phyloP scores from a whole-genome alignment of 805 yeast species.

The Yamadazyma scolyti region DNA sequence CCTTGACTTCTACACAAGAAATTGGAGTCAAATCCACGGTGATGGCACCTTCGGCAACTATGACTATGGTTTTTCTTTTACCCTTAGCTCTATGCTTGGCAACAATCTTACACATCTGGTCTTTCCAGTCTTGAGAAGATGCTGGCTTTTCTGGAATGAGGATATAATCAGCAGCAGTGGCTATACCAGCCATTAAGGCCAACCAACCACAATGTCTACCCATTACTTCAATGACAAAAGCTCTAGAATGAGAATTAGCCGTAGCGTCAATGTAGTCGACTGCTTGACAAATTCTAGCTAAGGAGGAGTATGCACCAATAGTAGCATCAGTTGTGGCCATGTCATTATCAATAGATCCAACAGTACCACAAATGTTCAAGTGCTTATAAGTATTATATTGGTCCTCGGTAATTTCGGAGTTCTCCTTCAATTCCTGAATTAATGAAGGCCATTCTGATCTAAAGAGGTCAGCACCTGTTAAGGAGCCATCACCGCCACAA shows the following conservation, averaged over 20 bases:
- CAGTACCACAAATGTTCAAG: slow-evolving; percentile 87
- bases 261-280: slow-evolving; percentile 97
- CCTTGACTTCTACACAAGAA: slow-evolving; percentile 73
- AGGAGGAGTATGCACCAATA: slow-evolving; percentile 92
- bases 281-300: slow-evolving; percentile 88
- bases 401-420: slow-evolving; percentile 52
- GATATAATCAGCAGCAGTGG: slow-evolving; percentile 93
- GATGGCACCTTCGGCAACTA: slow-evolving; percentile 98
- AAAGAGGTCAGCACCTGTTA: slow-evolving; percentile 95
- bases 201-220: slow-evolving; percentile 99
- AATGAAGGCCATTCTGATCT: slow-evolving; percentile 93
- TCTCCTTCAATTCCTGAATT: slow-evolving; percentile 62
- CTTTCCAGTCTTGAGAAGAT: slow-evolving; percentile 67
- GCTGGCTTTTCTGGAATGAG: slow-evolving; percentile 96
- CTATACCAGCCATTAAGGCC: slow-evolving; percentile 94
- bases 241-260: slow-evolving; percentile 94
- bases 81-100: slow-evolving; percentile 80
- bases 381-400: slow-evolving; percentile 61
- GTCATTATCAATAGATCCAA: slow-evolving; percentile 97
- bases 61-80: slow-evolving; percentile 90
- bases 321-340: slow-evolving; percentile 97
- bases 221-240: slow-evolving; percentile 98
- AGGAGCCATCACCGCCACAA: slow-evolving; percentile 98
- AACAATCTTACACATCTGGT: slow-evolving; percentile 72
- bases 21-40: slow-evolving; percentile 78